Evolutionary conservation across 2,329 filamentous ascomycete species (phyloP), one percentile per base, ranked within the genome.

Genomic region (Aspergillus hiratsukae): DNA sequence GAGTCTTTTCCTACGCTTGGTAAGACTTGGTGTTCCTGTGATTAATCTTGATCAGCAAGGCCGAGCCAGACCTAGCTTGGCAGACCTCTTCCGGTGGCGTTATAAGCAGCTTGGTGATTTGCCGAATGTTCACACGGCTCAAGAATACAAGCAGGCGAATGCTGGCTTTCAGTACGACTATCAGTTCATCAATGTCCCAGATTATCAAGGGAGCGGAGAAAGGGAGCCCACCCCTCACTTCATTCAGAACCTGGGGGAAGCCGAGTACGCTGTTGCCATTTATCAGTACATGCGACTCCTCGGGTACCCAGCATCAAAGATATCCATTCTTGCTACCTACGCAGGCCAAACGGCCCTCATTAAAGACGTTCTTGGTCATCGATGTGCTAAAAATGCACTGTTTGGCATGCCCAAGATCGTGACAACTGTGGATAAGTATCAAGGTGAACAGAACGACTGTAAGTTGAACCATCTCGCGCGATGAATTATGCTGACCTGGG

Each of bases 371-470:
- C 76, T 99, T 52, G 79, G 78, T 14, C 90, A 95, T 69, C 83
- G 94, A 57, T 99, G 94, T 73, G 87, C 86, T 40, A 88, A 84
- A 65, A 95, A 91, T 66, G 78, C 86, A 2, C 78, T 97, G 21
- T 99, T 99, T 75, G 92, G 93, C 8, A 78, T 96, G 73, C 94
- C 94, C 19, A 89, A 87, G 73, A 87, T 89, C 53, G 90, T 99
- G 28, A 92, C 90, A 3, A 99, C 95, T 4, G 93, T 99, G 61
- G 94, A 99, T 78, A 97, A 96, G 73, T 99, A 97, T 69, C 94
- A 99, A 78, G 95, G 94, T 72, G 94, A 99, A 79, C 94, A 99
- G 76, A 99, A 99, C 75, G 94, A 99, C 69, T 97, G 90, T 94
- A 81, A 81, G 89, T 85, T 25, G 23, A 25, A 48, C 28, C 31